Evolutionary conservation across 768 basidiomycete species (phyloP).

Genomic region (Fibroporia radiculosa): DNA sequence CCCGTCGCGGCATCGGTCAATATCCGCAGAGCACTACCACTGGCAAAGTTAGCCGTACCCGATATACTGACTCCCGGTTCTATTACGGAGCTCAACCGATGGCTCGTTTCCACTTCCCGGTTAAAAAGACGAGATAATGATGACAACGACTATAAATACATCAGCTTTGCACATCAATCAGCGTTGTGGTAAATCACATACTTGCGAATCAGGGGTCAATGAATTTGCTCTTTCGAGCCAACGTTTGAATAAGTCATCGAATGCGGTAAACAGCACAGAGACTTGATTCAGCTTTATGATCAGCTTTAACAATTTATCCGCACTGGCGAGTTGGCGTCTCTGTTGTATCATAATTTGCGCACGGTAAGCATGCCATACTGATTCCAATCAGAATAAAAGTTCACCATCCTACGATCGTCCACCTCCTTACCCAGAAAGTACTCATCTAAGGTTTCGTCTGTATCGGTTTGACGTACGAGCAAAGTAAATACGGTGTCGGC

Average conservation of each 20-base stretch:
- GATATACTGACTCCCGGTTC: slow-evolving; percentile 24
- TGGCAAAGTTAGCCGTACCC: slow-evolving; percentile 21
- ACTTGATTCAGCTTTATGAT: slow-evolving; percentile 48
- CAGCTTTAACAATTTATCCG: slow-evolving; percentile 31
- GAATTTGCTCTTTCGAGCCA: slow-evolving; percentile 48
- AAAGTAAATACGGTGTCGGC: slow-evolving; percentile 44
- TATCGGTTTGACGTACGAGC: slow-evolving; percentile 39
- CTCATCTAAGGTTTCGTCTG: slow-evolving; percentile 12
- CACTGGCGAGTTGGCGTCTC: slow-evolving; percentile 8
- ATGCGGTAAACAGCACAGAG: slow-evolving; percentile 46
- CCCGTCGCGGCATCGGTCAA: slow-evolving; percentile 36
- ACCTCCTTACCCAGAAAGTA: slow-evolving; percentile 10
- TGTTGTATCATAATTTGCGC: neutral
- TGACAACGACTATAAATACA: slow-evolving; percentile 34
- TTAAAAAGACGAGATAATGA: slow-evolving; percentile 53
- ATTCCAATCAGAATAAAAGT: neutral
- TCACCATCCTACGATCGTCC: slow-evolving; percentile 8
- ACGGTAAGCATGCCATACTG: too few relatives aligned
- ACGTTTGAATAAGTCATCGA: slow-evolving; percentile 48
- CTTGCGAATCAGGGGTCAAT: slow-evolving; percentile 30
- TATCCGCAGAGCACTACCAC: slow-evolving; percentile 49
- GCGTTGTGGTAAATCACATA: too few relatives aligned
- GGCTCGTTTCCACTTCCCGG: slow-evolving; percentile 38
- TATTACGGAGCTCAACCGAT: slow-evolving; percentile 30
- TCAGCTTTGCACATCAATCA: neutral